Base-by-base conservation (phyloP, 768 basidiomycete genomes). In the Amanita fuliginea region DNA sequence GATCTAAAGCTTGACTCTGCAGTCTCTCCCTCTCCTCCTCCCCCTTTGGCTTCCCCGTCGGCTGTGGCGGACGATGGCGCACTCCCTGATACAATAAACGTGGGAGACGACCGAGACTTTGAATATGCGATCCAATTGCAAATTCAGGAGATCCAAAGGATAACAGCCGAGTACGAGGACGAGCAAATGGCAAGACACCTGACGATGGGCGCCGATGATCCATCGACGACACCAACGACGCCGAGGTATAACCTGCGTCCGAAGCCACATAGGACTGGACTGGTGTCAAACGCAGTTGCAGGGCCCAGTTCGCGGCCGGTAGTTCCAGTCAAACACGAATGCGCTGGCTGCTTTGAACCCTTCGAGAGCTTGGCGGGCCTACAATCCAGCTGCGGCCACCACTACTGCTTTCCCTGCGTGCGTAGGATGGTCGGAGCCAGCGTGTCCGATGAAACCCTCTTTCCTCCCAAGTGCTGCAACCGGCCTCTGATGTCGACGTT, bases 401-500 rank as follows among this genome's bases (percentile, higher is more conserved):
- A 56, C 35, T 77, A 80, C 51, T 78, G 76, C 59, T 51, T 53
- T 11, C 57, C 47, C 16, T 81, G 78, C 51, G 39, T 77, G 24
- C 45, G 54, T 1, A 60, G 62, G 28, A 68, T 80, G 26, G 71
- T 73, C n/a, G 56, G 67, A 37, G 51, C 68, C 0, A 68, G 71
- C 16, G 65, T 67, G 10, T 62, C 59, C 1, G 78, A 81, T 54
- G 78, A 80, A 51, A 62, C 70, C 0, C 67, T 80, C 3, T 70
- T 69, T 49, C 78, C 79, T 0, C 64, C 76, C 7, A 68, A 72
- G 24, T 81, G 77, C 55, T 80, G 77, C 57, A 49, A 41, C 16
- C 22, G 42, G 28, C 47, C 39, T n/a, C 22, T 49, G 18, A 42
- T 40, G 36, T 24, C n/a, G 16, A 11, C 8, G 36, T 21, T 47